phyloP scores from a whole-genome alignment of 164 flowering plant genomes.

The Stephania yunnanensis region DNA sequence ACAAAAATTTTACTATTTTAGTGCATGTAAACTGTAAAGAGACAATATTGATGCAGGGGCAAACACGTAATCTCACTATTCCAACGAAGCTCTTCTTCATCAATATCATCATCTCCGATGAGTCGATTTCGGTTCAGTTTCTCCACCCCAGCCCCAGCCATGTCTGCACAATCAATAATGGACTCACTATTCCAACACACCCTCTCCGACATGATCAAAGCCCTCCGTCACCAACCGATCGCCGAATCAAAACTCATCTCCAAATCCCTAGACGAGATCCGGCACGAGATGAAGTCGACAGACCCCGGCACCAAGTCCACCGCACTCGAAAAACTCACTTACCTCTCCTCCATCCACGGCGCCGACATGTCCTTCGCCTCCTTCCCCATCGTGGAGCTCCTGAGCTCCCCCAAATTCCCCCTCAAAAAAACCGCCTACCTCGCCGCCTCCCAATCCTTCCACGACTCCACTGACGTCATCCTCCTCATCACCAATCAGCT shows the following conservation, averaged over 20 bases:
- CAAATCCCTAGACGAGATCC: conserved; percentile 67
- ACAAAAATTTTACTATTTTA: too few relatives aligned
- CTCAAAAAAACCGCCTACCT: conserved; percentile 67
- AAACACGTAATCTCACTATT: too few relatives aligned
- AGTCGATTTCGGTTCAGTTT: too few relatives aligned
- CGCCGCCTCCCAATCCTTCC: conserved; percentile 69
- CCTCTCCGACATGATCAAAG: conserved; percentile 78
- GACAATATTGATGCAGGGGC: too few relatives aligned
- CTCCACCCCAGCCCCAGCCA: too few relatives aligned
- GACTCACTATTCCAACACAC: conserved; percentile 79
- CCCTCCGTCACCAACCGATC: conserved; percentile 49
- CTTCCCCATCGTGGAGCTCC: conserved; percentile 71
- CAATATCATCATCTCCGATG: too few relatives aligned
- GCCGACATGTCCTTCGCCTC: conserved; percentile 79
- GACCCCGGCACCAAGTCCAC: conserved; percentile 62
- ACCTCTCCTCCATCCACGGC: conserved; percentile 55
- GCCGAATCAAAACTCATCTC: conserved; percentile 49
- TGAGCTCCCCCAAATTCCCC: conserved; percentile 48
- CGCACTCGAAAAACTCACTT: conserved; percentile 82
- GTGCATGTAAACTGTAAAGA: too few relatives aligned
- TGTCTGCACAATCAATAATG: conserved; percentile 52
- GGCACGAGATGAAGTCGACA: conserved; percentile 75
- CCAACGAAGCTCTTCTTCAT: too few relatives aligned
- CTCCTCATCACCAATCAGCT: conserved; percentile 80
- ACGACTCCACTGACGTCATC: conserved; percentile 57